Base-by-base conservation (phyloP, 495 filamentous ascomycete genomes). In the Chaetomium tenue region DNA sequence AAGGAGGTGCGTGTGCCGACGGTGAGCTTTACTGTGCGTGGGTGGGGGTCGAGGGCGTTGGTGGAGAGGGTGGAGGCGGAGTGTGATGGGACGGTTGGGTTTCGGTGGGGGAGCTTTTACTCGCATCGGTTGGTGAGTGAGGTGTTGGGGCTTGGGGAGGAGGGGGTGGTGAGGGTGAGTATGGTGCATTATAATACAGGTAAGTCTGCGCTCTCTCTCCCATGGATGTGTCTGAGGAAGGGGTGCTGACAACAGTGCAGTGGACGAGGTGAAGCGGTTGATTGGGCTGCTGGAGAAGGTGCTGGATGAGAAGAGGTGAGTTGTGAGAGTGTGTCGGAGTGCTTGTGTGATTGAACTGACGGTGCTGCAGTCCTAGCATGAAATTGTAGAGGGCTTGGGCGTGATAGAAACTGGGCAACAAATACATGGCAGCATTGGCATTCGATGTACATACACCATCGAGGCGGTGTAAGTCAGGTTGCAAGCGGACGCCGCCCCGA, bases 161-260 rank as follows among this genome's bases (percentile, higher is more conserved):
- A 87, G 65, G 89, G 88, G 2, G 85, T 91, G 22, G 81, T 89
- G 18, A 82, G 89, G 71, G 86, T 90, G 42, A 87, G 83, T 68
- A 78, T 90, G 77, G 82, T 88, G 72, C 88, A 91, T 77, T 91
- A 91, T 76, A 92, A 91, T 70, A 90, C 86, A 8, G 75, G 87
- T 87, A 69, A 82, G 83, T 80, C n/a, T n/a, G n/a, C n/a, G n/a
- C n/a, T 56, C 15, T 9, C 25, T 0, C 26, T 23, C 6, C 12
- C 16, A 13, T 37, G 9, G 12, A 0, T 30, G 2, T 15, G 37
- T 18, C 22, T 56, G 18, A 5, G 25, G n/a, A 26, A 22, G 18
- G 15, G 28, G n/a, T 22, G 23, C 30, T 57, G 47, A 63, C 9
- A 8, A 37, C 5, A 37, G 33, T 37, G 13, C 61, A 85, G 85